Evolutionary conservation across 75 land plant genomes (phyloP).

Genomic region (Pinus albicaulis): DNA sequence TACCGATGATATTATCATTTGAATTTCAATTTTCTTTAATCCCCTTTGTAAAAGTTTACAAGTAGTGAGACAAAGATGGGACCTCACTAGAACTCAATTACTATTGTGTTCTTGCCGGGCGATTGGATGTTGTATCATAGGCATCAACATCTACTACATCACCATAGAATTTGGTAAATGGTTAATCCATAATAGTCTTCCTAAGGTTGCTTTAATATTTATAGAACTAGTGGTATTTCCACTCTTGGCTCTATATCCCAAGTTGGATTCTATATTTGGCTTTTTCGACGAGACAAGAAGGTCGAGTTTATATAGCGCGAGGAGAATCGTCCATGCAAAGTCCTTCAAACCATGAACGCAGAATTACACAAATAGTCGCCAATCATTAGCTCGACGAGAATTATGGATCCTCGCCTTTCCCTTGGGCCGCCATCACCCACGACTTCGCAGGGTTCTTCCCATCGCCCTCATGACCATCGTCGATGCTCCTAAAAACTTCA

Average conservation of each 20-base stretch:
- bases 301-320: too few relatives aligned
- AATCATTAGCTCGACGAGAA: too few relatives aligned
- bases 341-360: too few relatives aligned
- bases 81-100: slow-evolving; percentile 15
- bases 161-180: slow-evolving; percentile 4
- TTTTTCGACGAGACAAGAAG: neutral
- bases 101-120: neutral
- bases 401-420: too few relatives aligned
- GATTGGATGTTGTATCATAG: neutral
- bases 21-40: slow-evolving; percentile 43
- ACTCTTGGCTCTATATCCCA: neutral
- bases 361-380: too few relatives aligned
- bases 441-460: too few relatives aligned
- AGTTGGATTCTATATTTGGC: slow-evolving; percentile 8
- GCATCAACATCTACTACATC: slow-evolving; percentile 17
- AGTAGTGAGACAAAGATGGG: slow-evolving; percentile 56
- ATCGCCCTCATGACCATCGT: too few relatives aligned
- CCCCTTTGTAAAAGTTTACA: slow-evolving; percentile 55
- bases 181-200: slow-evolving; percentile 11
- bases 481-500: too few relatives aligned
- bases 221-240: slow-evolving; percentile 8
- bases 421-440: too few relatives aligned
- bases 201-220: neutral
- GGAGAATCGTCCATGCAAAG: neutral
- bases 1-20: slow-evolving; percentile 55